Evolutionary conservation across 2,329 filamentous ascomycete genomes (phyloP).

Genomic region (Exophiala sp.): DNA sequence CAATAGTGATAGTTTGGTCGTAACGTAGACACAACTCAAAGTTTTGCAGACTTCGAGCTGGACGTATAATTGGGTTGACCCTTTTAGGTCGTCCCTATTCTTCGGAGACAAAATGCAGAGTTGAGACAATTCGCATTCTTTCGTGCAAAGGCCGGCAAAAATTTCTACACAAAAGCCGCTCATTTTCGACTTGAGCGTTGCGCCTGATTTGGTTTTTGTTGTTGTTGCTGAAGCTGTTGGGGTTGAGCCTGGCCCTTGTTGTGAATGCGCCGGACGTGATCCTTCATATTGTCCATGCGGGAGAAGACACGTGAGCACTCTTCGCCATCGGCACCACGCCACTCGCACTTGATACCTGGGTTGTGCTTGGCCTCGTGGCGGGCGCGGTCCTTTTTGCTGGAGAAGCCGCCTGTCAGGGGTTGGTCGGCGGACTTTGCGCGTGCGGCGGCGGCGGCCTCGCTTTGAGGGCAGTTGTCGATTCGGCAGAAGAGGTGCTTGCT

Average conservation of each 20-base stretch:
- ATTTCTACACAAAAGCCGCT: not conserved
- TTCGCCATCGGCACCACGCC: constrained; percentile 31
- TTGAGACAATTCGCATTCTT: no score
- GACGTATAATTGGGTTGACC: no score
- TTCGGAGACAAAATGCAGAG: no score
- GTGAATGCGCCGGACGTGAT: constrained; percentile 46
- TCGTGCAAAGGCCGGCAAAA: no score
- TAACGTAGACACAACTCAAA: not conserved
- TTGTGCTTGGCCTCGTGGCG: constrained; percentile 63
- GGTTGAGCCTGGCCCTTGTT: constrained; percentile 27
- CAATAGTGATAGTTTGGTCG: not conserved
- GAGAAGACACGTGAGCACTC: constrained; percentile 58
- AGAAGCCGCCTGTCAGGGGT: constrained; percentile 55
- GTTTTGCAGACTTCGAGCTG: no score
- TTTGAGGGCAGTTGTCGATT: constrained; percentile 55
- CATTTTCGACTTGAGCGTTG: constrained; percentile 13
- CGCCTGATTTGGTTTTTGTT: constrained; percentile 4
- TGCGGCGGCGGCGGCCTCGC: constrained; percentile 21
- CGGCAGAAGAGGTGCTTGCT: constrained; percentile 61
- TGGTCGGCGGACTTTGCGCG: constrained; percentile 21
- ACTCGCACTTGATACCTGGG: constrained; percentile 53
- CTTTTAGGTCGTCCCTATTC: no score
- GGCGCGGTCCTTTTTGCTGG: constrained; percentile 60
- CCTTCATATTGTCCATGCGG: constrained; percentile 60
- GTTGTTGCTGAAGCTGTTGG: constrained; percentile 16